Conservation (phyloP, 345 rosid species). For the Euclidium syriacum region DNA sequence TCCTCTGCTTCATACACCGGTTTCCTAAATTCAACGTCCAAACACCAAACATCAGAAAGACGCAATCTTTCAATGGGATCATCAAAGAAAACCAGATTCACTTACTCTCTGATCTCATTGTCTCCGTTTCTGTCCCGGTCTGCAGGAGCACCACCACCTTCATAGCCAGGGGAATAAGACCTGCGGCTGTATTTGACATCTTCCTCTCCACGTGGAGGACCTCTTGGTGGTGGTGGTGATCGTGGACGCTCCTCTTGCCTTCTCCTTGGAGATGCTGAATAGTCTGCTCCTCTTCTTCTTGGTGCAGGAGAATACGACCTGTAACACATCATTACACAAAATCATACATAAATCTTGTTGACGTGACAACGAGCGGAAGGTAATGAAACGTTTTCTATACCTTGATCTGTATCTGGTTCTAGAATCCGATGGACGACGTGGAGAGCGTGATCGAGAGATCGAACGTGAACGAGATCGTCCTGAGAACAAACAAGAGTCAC, state of each 20-base stretch:
- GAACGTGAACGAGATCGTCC: conserved; percentile 87
- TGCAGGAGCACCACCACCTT: conserved; percentile 29
- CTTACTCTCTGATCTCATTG: conserved; percentile 54
- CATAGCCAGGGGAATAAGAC: conserved; percentile 66
- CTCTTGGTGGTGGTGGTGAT: conserved; percentile 79
- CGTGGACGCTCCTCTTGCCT: conserved; percentile 56
- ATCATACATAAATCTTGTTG: neutral
- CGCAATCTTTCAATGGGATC: neutral
- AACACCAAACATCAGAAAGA: neutral
- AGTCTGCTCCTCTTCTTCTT: conserved; percentile 49
- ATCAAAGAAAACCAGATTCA: neutral
- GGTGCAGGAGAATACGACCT: conserved; percentile 89
- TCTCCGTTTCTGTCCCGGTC: conserved; percentile 36
- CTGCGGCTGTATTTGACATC: conserved; percentile 42
- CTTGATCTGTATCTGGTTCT: conserved; percentile 78
- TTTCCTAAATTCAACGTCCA: conserved; percentile 36
- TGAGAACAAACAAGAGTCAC: conserved; percentile 19
- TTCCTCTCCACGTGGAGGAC: conserved; percentile 64
- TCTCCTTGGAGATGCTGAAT: conserved; percentile 72
- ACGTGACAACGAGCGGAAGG: neutral
- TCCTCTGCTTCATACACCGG: conserved; percentile 38
- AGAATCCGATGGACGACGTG: conserved; percentile 61
- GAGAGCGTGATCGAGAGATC: conserved; percentile 67
- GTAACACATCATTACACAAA: neutral
- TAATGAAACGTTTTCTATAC: conserved; percentile 30